Evolutionary conservation across 441 rosid species (phyloP).

Genomic region (Manihot esculenta): DNA sequence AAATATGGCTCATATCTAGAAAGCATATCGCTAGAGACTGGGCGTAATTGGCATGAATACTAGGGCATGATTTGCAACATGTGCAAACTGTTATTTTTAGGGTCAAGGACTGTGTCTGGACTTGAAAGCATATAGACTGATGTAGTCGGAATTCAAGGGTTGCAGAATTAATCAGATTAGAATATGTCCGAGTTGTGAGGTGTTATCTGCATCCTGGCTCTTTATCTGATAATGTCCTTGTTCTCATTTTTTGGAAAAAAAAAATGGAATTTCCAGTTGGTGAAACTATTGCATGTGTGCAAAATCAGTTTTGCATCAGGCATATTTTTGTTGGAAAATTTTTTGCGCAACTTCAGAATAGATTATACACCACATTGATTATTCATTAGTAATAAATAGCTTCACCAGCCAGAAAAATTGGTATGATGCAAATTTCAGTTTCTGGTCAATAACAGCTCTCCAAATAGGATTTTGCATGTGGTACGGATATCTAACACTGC

Average conservation of each 20-base stretch:
- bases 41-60: neutral
- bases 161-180: neutral
- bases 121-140: neutral
- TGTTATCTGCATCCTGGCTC: neutral
- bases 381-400: neutral
- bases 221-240: neutral
- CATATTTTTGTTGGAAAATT: constrained; percentile 6
- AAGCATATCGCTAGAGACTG: neutral
- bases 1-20: neutral
- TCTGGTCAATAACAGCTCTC: neutral
- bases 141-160: neutral
- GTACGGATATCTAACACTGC: neutral
- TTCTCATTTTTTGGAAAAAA: neutral
- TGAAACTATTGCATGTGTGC: neutral
- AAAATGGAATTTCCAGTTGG: neutral
- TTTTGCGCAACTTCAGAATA: neutral
- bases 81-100: neutral
- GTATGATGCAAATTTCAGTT: neutral
- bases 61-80: neutral
- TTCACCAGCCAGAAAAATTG: neutral
- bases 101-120: neutral
- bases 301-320: neutral
- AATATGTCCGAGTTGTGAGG: neutral
- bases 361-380: neutral
- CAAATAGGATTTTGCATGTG: neutral